phyloP scores from a whole-genome alignment of 1,139 yeast genomes.

The Scheffersomyces cryptocercus region DNA sequence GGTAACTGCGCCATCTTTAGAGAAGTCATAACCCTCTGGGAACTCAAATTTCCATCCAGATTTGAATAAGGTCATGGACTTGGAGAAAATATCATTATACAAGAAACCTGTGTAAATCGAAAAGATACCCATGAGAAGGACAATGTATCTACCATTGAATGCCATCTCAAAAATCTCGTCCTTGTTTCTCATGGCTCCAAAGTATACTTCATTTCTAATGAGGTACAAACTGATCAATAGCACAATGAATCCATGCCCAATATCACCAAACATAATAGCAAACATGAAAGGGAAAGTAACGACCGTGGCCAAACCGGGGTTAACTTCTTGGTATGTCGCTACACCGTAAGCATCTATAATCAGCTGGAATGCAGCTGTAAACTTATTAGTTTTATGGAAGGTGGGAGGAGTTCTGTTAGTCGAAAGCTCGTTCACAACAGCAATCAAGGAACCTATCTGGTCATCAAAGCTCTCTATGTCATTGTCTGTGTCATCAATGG shows the following conservation, averaged over 20 bases:
- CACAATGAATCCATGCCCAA: constrained; percentile 76
- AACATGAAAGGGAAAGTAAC: constrained; percentile 85
- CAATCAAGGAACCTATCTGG: constrained; percentile 34
- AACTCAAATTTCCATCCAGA: constrained; percentile 72
- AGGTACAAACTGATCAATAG: constrained; percentile 58
- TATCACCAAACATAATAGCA: constrained; percentile 86
- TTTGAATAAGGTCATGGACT: constrained; percentile 68
- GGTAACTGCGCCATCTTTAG: constrained; percentile 47
- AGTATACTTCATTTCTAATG: constrained; percentile 60
- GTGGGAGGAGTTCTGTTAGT: constrained; percentile 79
- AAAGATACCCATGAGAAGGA: constrained; percentile 72
- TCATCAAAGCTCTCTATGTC: constrained; percentile 25
- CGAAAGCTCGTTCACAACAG: constrained; percentile 38
- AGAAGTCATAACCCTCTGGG: constrained; percentile 58
- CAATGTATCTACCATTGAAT: constrained; percentile 69
- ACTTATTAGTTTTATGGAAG: constrained; percentile 72
- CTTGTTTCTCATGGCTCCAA: constrained; percentile 56
- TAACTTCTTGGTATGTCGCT: constrained; percentile 75
- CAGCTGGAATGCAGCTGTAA: constrained; percentile 73
- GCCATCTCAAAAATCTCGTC: constrained; percentile 87
- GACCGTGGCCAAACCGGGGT: constrained; percentile 78
- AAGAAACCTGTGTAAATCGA: constrained; percentile 79
- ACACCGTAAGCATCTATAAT: constrained; percentile 82
- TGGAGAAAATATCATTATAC: constrained; percentile 76
- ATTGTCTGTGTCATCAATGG: constrained; percentile 44